phyloP scores from a whole-genome alignment of 208 protist genomes.

The Novymonas esmeraldas region DNA sequence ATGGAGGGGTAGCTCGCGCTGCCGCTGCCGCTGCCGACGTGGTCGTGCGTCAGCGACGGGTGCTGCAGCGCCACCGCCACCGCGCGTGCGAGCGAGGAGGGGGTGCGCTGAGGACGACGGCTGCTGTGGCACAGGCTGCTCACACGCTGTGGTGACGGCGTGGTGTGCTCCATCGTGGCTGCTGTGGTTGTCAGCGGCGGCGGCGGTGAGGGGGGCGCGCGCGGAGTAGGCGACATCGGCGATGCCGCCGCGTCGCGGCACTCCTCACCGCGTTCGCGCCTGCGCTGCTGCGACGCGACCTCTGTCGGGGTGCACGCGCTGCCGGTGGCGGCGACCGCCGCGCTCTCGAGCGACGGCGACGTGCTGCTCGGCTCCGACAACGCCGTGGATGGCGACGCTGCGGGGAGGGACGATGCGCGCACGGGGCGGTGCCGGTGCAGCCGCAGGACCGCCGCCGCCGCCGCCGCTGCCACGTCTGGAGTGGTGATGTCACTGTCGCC shows the following conservation, averaged over 20 bases:
- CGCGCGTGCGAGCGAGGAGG: conserved; percentile 8
- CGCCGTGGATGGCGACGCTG: too few species aligned
- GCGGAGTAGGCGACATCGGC: too few species aligned
- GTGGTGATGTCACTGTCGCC: neutral
- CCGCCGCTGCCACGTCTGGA: conserved; percentile 9
- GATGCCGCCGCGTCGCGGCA: neutral
- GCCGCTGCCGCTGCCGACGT: neutral
- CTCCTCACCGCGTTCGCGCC: neutral
- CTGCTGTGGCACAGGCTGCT: too few species aligned
- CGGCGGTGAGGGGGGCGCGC: too few species aligned
- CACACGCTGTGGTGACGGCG: too few species aligned
- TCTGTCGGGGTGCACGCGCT: neutral
- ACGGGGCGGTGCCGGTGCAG: conserved; percentile 3
- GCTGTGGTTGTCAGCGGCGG: too few species aligned
- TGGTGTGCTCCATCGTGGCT: too few species aligned
- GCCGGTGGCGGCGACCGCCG: neutral
- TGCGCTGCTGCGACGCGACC: neutral
- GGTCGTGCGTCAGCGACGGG: neutral
- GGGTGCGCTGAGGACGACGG: neutral
- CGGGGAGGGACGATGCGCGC: neutral
- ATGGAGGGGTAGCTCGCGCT: neutral
- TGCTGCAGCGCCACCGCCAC: neutral
- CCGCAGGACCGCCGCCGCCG: conserved; percentile 3
- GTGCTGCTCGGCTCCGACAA: neutral
- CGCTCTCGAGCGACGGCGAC: neutral